Conservation (phyloP, 169 alveolate species). For the Eimeria falciformis region DNA sequence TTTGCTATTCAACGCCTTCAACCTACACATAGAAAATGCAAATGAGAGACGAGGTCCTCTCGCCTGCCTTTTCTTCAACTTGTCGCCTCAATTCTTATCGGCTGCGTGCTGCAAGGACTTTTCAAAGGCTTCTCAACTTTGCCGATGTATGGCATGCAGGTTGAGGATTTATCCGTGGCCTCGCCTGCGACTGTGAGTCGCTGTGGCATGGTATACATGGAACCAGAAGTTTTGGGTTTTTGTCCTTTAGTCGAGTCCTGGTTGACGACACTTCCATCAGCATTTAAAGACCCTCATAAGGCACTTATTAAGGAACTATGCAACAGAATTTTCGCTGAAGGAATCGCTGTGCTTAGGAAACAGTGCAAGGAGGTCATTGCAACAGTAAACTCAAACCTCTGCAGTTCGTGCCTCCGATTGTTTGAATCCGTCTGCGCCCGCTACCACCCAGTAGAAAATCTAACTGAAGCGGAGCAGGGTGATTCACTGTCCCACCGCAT, state of each 20-base stretch:
- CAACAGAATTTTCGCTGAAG: constrained; percentile 81
- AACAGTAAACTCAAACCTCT: constrained; percentile 90
- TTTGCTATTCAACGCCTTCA: not conserved
- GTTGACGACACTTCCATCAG: constrained; percentile 89
- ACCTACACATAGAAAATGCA: no score
- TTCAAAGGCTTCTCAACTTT: no score
- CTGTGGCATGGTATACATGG: constrained; percentile 97
- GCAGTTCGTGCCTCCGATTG: constrained; percentile 82
- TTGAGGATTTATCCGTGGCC: constrained; percentile 96
- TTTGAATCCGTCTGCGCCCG: constrained; percentile 89
- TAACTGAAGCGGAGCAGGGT: constrained; percentile 9
- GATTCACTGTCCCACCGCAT: constrained; percentile 32
- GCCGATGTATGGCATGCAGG: constrained; percentile 38
- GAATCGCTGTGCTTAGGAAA: constrained; percentile 87
- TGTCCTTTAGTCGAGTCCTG: constrained; percentile 93
- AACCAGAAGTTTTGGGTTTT: constrained; percentile 95
- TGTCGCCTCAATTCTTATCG: no score
- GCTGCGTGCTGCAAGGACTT: no score
- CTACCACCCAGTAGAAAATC: constrained; percentile 87
- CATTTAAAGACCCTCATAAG: constrained; percentile 71
- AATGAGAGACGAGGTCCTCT: no score
- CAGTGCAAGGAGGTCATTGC: constrained; percentile 83
- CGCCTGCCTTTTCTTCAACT: no score
- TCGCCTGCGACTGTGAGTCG: constrained; percentile 97
- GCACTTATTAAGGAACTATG: constrained; percentile 80